phyloP scores from a whole-genome alignment of 495 filamentous ascomycete species.

The Cudoniella acicularis region DNA sequence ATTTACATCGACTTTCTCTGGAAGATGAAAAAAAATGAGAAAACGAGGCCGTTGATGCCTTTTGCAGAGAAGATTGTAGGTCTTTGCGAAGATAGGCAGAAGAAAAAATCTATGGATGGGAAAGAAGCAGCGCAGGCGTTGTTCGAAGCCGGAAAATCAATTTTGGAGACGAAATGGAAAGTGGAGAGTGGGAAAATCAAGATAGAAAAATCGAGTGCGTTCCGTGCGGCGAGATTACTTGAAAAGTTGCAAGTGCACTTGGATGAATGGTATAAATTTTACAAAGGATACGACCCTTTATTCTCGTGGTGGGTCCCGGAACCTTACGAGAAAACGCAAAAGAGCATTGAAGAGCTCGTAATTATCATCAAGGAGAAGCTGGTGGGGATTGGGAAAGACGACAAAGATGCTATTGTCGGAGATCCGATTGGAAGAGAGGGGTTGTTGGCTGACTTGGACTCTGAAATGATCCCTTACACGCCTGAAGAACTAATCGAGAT shows the following conservation, averaged over 20 bases:
- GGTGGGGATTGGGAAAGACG: constrained; percentile 35
- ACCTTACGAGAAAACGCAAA: constrained; percentile 34
- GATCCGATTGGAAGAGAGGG: constrained; percentile 45
- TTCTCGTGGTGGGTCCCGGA: constrained; percentile 48
- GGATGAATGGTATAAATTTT: constrained; percentile 4
- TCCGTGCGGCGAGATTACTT: constrained; percentile 35
- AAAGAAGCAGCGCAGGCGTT: constrained; percentile 34
- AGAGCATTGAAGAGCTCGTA: constrained; percentile 25
- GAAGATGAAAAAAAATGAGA: constrained; percentile 32
- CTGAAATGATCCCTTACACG: constrained; percentile 43
- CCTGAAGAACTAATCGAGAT: constrained; percentile 48
- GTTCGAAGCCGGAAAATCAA: constrained; percentile 20
- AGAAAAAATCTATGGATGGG: constrained; percentile 31
- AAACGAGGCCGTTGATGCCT: constrained; percentile 32
- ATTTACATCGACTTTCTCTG: constrained; percentile 33
- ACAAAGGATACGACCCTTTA: constrained; percentile 35
- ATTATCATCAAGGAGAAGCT: constrained; percentile 33
- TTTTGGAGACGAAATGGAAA: neutral
- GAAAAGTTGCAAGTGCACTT: constrained; percentile 33
- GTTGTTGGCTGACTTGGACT: constrained; percentile 36
- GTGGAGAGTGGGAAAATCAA: constrained; percentile 16
- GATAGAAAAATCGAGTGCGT: constrained; percentile 38
- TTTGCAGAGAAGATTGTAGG: constrained; percentile 31
- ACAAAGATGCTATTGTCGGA: constrained; percentile 44
- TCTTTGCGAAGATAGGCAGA: constrained; percentile 39